Evolutionary conservation across 2,329 filamentous ascomycete genomes (phyloP).

Genomic region (Alternaria burnsii): DNA sequence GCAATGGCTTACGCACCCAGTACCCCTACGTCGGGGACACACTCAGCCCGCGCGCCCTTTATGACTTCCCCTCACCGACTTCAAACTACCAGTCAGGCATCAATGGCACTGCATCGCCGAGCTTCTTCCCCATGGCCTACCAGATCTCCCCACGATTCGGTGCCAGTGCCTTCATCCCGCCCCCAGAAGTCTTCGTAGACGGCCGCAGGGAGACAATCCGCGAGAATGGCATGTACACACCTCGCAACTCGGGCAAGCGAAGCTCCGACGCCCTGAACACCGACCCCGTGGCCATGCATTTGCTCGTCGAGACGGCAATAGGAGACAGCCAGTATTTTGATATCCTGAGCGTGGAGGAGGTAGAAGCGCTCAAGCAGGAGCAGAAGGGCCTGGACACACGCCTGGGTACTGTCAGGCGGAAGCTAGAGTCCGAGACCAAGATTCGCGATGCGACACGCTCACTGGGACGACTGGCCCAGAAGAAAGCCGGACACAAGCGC

Average conservation of each 20-base stretch:
- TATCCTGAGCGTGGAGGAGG: conserved; percentile 88
- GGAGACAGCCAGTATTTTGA: conserved; percentile 86
- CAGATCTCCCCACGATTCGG: conserved; percentile 48
- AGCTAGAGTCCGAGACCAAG: conserved; percentile 88
- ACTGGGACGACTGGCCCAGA: conserved; percentile 79
- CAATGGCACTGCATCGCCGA: conserved; percentile 38
- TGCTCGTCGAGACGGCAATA: conserved; percentile 92
- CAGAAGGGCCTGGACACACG: conserved; percentile 74
- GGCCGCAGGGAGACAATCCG: conserved; percentile 38
- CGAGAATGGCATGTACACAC: conserved; percentile 38
- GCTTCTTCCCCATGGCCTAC: conserved; percentile 50
- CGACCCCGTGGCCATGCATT: conserved; percentile 80
- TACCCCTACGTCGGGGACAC: conserved; percentile 43
- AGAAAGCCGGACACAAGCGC: conserved; percentile 62
- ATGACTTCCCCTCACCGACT: conserved; percentile 50
- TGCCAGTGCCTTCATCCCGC: conserved; percentile 49
- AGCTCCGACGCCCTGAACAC: conserved; percentile 48
- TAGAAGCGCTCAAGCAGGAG: conserved; percentile 91
- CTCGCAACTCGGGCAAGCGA: conserved; percentile 41
- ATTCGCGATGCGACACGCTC: conserved; percentile 92
- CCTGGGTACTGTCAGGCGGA: conserved; percentile 83
- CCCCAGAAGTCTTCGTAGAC: conserved; percentile 49
- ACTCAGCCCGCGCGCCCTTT: conserved; percentile 44
- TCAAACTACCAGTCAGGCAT: conserved; percentile 50
- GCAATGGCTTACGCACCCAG: conserved; percentile 47